Conservation (phyloP, 345 rosid genomes). For the Melaleuca quinquenervia region DNA sequence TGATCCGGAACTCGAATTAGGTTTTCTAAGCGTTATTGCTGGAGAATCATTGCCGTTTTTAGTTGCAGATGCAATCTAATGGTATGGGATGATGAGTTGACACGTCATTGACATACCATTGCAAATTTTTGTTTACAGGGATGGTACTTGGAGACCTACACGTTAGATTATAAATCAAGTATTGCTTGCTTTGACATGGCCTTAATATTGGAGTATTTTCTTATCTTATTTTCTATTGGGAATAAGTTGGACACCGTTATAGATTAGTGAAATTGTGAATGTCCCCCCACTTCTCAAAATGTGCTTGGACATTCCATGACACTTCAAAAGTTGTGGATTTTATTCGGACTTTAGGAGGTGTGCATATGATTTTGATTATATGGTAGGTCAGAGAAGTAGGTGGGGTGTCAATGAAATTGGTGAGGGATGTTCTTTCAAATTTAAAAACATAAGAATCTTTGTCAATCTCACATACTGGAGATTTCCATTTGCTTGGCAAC, state of each 20-base stretch:
- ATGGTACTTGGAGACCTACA: neutral
- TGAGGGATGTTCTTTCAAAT: neutral
- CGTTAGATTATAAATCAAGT: neutral
- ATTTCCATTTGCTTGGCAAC: neutral
- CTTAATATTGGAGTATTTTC: neutral
- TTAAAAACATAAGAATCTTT: neutral
- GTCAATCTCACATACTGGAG: neutral
- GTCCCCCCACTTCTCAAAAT: neutral
- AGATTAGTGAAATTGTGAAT: neutral
- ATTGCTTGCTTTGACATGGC: neutral
- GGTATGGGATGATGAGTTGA: neutral
- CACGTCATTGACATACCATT: neutral
- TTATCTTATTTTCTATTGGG: neutral
- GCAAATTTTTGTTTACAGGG: neutral
- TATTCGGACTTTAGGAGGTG: neutral
- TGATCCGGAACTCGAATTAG: neutral
- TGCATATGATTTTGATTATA: neutral
- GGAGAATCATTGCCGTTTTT: neutral
- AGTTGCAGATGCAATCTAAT: neutral
- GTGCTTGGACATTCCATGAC: neutral
- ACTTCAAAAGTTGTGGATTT: neutral
- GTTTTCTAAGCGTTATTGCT: neutral
- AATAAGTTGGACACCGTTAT: neutral
- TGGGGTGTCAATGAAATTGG: neutral
- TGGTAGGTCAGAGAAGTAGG: neutral